Evolutionary conservation across 768 basidiomycete genomes (phyloP), one percentile per base, ranked within the genome.

Genomic region (Suillus subluteus): DNA sequence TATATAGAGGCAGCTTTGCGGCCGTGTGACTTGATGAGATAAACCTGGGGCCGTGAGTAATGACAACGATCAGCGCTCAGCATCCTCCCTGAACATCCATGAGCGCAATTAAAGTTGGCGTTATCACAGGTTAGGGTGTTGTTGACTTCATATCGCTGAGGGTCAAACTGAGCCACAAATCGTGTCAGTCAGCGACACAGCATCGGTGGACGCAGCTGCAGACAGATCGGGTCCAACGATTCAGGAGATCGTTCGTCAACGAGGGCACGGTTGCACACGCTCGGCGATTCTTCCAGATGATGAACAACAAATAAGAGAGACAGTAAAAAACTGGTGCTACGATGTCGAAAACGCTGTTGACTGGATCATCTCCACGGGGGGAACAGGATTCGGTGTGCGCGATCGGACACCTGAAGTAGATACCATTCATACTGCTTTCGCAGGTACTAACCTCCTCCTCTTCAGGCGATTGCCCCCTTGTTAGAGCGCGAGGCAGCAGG

Each of bases 351-450:
- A 79, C 3, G 72, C 80, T n/a, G 77, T 90, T 16, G 89, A 94
- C 74, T 89, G 88, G 84, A 84, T 95, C 66, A 80, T 97, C 68
- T 92, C 92, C 7, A 92, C 91, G 0, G 95, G 95, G 21, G 95
- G 95, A 6, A 97, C 95, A 0, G 95, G 95, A 8, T 95, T 95
- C 72, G 91, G 94, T 1, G 80, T 85, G 38, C 81, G 91, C 69
- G 95, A 97, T 77, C 79, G 82, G 54, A 97, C 95, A 5, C 95
- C 95, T 46, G 94, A 97, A 84, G 94, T 92, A 56, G 12, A 35
- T 41, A 56, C 6, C 11, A 63, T n/a, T 1, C 44, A 38, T 58
- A 13, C 32, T 11, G 32, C 26, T 13, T 18, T n/a, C 30, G 26
- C 52, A 32, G 6, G 35, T 9, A 23, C 46, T 63, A 18, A 37